These are phyloP conservation scores for Trametes cubensis DNA, from an alignment of 768 basidiomycete species.

Conservation along the genomic window DNA sequence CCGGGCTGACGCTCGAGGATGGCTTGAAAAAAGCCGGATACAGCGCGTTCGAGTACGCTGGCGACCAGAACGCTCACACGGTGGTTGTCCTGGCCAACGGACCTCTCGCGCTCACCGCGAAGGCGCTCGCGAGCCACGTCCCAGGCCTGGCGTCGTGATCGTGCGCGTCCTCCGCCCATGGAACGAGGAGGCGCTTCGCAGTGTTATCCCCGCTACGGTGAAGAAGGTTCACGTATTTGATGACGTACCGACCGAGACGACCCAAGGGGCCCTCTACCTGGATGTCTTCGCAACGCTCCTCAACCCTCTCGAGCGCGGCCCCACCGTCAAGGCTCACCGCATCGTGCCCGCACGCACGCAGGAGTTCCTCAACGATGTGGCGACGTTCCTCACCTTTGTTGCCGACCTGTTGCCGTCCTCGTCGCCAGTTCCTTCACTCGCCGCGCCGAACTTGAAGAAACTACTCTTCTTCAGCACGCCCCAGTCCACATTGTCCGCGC, in stretches of 20 bases:
- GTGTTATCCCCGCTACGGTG: slow-evolving; percentile 59
- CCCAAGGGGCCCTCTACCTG: slow-evolving; percentile 68
- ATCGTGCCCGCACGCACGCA: slow-evolving; percentile 60
- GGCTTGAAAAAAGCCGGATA: slow-evolving; percentile 64
- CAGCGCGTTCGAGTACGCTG: slow-evolving; percentile 74
- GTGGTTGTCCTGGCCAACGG: slow-evolving; percentile 78
- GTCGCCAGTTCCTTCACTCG: slow-evolving; percentile 34
- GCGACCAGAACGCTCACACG: slow-evolving; percentile 62
- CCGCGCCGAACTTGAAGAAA: slow-evolving; percentile 43
- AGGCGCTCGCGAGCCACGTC: slow-evolving; percentile 47
- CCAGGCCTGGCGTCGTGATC: slow-evolving; percentile 60
- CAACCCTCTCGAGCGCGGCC: slow-evolving; percentile 37
- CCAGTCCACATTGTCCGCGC: slow-evolving; percentile 50
- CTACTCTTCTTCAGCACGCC: slow-evolving; percentile 66
- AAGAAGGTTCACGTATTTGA: slow-evolving; percentile 72
- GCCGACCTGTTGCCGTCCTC: slow-evolving; percentile 28
- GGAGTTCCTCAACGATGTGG: slow-evolving; percentile 48
- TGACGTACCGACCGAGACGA: slow-evolving; percentile 65
- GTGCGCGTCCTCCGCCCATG: slow-evolving; percentile 87
- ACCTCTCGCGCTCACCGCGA: slow-evolving; percentile 67
- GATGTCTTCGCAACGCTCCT: slow-evolving; percentile 70
- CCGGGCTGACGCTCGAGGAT: slow-evolving; percentile 43
- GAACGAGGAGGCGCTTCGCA: slow-evolving; percentile 66
- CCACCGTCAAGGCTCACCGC: slow-evolving; percentile 56
- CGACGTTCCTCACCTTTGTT: slow-evolving; percentile 48